These are phyloP conservation scores for Candida sithepensis DNA, from an alignment of 805 yeast species.

Conservation along the genomic window DNA sequence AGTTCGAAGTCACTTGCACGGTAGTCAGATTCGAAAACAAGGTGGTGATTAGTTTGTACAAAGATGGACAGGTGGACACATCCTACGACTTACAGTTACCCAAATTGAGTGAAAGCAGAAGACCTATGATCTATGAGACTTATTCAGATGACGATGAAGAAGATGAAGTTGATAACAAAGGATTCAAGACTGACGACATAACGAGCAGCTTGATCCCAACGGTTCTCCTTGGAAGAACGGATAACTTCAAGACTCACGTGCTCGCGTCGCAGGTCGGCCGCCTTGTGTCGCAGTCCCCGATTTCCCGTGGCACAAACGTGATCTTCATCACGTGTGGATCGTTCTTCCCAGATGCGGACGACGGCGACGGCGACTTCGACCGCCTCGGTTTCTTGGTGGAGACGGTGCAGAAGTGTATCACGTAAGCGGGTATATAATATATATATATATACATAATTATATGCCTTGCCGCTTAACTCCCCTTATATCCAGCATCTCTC, in stretches of 20 bases:
- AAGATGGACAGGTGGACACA: conserved; percentile 45
- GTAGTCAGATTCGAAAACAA: conserved; percentile 36
- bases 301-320: not conserved
- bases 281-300: conserved; percentile 14
- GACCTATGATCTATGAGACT: conserved; percentile 11
- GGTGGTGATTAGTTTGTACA: conserved; percentile 36
- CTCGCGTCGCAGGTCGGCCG: conserved; percentile 47
- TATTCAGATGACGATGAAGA: conserved; percentile 9
- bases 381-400: not conserved
- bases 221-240: conserved; percentile 43
- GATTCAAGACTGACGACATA: conserved; percentile 2
- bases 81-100: conserved; percentile 41
- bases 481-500: too few relatives aligned
- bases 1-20: conserved; percentile 19
- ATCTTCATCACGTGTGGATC: not conserved
- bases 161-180: conserved; percentile 32
- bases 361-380: not conserved
- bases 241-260: conserved; percentile 43
- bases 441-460: too few relatives aligned
- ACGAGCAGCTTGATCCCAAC: conserved; percentile 19
- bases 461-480: too few relatives aligned
- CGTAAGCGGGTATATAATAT: too few relatives aligned
- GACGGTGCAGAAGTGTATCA: not conserved
- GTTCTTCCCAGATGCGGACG: not conserved
- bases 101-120: conserved; percentile 11